Base-by-base conservation (phyloP, 2,329 filamentous ascomycete genomes). In the Fusarium hainanense region DNA sequence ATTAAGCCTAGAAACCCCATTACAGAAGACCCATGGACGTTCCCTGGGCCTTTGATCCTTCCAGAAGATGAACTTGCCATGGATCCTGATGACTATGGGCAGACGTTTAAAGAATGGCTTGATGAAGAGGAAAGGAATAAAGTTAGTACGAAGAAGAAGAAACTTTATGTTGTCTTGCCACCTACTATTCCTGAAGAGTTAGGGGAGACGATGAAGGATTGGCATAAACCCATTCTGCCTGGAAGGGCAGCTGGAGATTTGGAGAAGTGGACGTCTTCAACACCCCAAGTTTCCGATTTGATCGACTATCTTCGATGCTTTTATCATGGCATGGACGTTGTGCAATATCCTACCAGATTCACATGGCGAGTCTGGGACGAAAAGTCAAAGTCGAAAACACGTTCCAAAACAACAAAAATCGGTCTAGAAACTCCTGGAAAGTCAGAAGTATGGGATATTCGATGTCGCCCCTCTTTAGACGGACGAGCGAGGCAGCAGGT, bases 31-130 rank as follows among this genome's bases (percentile, higher is more conserved):
- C 55, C 60, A 0, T 70, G 62, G 32, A 77, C 80, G 0, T 92
- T 90, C 65, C 89, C 89, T 0, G 86, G 80, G 0, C 88, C 89
- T 0, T 74, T 92, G 8, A 79, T 90, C 0, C 78, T 92, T 0
- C 89, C 89, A 0, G 82, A 80, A 4, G 89, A 91, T 72, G 86
- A 87, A 21, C 80, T 92, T 2, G 83, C 85, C 1, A 77, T 82
- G 34, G 85, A 90, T 41, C 84, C 86, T 2, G 79, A 83, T 7
- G 82, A 81, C 41, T 79, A 82, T 2, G 77, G 84, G 0, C 89
- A 92, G 66, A 85, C 81, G 41, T 79, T 88, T 43, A 79, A 81
- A 28, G 80, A 82, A 1, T 91, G 88, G 87, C 66, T 82, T 3
- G 70, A 80, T 1, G 23, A 42, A 27, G 78, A 79, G 9, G 69